Evolutionary conservation across 179 eudicot genomes (phyloP).

Genomic region (Heliamphora pulchella): DNA sequence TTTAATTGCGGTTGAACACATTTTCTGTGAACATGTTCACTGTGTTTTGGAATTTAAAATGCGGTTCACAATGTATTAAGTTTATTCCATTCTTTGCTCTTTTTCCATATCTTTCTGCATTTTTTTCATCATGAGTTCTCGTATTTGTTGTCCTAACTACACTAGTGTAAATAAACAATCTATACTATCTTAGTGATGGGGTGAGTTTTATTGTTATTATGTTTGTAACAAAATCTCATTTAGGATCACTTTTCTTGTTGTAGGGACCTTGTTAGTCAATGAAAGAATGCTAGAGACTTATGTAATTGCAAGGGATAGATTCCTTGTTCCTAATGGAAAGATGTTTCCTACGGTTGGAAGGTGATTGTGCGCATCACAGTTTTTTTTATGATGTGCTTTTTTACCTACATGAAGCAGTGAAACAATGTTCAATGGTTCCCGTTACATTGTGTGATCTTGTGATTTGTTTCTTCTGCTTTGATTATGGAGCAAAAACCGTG

Average conservation of each 20-base stretch:
- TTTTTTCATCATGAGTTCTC: background rate
- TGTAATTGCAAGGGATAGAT: constrained; percentile 93
- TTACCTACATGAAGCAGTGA: background rate
- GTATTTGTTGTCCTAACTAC: background rate
- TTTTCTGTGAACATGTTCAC: background rate
- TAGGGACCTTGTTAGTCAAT: constrained; percentile 90
- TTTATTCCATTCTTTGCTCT: background rate
- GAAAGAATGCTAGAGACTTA: constrained; percentile 98
- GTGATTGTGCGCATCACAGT: constrained; percentile 26
- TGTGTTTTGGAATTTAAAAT: background rate
- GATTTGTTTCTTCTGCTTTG: background rate
- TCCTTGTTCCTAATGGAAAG: constrained; percentile 87
- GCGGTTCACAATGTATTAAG: background rate
- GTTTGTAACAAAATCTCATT: background rate
- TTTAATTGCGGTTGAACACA: no score
- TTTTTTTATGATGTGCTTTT: background rate
- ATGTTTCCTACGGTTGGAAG: constrained; percentile 99
- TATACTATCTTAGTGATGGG: background rate
- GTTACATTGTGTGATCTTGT: background rate
- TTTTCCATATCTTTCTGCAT: background rate
- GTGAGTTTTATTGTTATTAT: no score
- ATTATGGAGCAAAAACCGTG: no score
- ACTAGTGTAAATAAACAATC: background rate
- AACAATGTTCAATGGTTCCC: background rate
- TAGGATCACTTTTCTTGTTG: constrained; percentile 13